Percentiles rank a stretch among this genome's conserved stretches.
Conservation (phyloP, 768 basidiomycete species). For the Lentinula aciculospora region DNA sequence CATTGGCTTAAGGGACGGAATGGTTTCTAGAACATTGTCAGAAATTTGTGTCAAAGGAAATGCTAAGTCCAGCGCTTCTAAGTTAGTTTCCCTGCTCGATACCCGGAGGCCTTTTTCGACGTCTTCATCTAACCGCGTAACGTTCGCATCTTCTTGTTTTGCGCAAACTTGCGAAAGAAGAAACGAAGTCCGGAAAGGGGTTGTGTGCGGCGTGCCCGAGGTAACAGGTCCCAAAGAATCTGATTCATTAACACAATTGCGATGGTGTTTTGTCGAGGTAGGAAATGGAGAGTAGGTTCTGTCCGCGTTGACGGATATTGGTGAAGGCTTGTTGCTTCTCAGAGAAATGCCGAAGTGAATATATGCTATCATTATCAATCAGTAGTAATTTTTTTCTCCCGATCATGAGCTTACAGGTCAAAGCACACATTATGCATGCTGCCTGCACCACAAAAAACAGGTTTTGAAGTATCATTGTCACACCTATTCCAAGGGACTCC, state of each 20-base stretch:
- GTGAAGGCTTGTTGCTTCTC: not conserved
- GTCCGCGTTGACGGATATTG: not conserved
- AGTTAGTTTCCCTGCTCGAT: not conserved
- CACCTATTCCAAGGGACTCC: not conserved
- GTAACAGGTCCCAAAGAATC: not conserved
- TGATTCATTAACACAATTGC: not conserved
- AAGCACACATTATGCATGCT: not conserved
- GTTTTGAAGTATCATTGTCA: not conserved
- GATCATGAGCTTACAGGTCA: not conserved
- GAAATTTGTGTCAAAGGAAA: not conserved
- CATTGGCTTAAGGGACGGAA: not conserved
- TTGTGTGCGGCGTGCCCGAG: not conserved
- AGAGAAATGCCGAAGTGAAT: not conserved
- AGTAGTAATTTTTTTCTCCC: not conserved
- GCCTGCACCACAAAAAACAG: not conserved
- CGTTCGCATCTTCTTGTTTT: not conserved
- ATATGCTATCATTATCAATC: not conserved
- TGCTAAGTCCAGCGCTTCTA: constrained; percentile 1
- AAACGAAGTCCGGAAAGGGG: not conserved
- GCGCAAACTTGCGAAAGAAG: not conserved
- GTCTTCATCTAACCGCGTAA: not conserved
- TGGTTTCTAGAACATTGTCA: not conserved
- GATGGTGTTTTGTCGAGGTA: not conserved
- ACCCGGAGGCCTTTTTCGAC: not conserved
- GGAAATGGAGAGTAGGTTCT: not conserved